Evolutionary conservation across 2,329 filamentous ascomycete genomes (phyloP).

Genomic region (Ophiocordyceps camponoti-floridani): DNA sequence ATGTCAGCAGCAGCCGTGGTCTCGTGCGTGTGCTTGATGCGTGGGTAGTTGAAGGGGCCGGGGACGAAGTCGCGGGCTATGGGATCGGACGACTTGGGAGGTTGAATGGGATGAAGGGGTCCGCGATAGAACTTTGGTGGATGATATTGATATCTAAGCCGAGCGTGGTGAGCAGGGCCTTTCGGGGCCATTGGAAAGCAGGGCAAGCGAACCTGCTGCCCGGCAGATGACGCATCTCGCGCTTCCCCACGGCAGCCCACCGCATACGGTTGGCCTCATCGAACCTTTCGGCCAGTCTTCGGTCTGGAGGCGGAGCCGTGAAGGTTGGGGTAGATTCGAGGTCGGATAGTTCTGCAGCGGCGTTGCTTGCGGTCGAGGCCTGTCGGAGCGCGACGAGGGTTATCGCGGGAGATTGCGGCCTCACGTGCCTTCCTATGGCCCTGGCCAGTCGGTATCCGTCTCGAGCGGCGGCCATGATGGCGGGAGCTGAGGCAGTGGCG

Average conservation of each 20-base stretch:
- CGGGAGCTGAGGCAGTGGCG: too few relatives aligned
- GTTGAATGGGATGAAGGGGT: slow-evolving; percentile 81
- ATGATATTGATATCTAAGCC: slow-evolving; percentile 73
- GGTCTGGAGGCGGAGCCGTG: slow-evolving; percentile 20
- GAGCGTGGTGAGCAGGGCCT: background rate
- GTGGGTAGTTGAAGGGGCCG: slow-evolving; percentile 76
- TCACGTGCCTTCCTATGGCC: slow-evolving; percentile 8
- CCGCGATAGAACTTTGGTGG: slow-evolving; percentile 90
- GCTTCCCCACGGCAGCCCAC: slow-evolving; percentile 9
- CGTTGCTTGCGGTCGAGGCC: slow-evolving; percentile 19
- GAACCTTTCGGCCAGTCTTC: slow-evolving; percentile 20
- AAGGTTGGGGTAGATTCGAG: slow-evolving; percentile 34
- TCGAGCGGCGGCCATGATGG: slow-evolving; percentile 22
- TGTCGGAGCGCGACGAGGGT: slow-evolving; percentile 18
- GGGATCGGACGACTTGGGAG: slow-evolving; percentile 71
- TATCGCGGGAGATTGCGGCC: slow-evolving; percentile 7
- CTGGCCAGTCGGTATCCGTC: slow-evolving; percentile 19
- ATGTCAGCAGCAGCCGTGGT: slow-evolving; percentile 75
- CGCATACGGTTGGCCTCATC: slow-evolving; percentile 4
- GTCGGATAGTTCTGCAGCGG: slow-evolving; percentile 20
- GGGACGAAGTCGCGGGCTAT: slow-evolving; percentile 76
- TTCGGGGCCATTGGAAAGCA: background rate
- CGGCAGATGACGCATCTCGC: slow-evolving; percentile 19
- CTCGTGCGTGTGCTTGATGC: slow-evolving; percentile 79
- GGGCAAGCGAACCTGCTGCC: slow-evolving; percentile 24